A percentile compares a stretch with the other conserved stretches of the same genome.
These are phyloP conservation scores for Fusarium devonianum DNA, from an alignment of 2,329 filamentous ascomycete species.

Conservation along the genomic window DNA sequence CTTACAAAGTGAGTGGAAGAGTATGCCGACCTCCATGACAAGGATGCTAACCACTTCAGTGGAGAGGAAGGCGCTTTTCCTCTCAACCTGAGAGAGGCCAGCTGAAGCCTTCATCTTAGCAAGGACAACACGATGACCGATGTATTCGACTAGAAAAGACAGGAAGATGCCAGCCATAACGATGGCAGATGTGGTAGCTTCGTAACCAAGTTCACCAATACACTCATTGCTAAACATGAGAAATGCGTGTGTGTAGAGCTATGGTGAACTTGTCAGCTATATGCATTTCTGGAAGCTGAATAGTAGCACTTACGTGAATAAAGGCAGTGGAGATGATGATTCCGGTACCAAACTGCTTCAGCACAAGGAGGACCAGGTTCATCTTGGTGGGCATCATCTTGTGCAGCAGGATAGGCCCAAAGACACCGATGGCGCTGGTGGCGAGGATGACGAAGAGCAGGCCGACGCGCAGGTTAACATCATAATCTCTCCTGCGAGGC, in stretches of 20 bases:
- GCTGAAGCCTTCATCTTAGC: slow-evolving; percentile 44
- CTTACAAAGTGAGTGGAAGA: slow-evolving; percentile 76
- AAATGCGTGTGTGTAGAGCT: slow-evolving; percentile 76
- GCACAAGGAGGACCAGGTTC: slow-evolving; percentile 62
- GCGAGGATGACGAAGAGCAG: slow-evolving; percentile 75
- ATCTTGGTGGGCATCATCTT: slow-evolving; percentile 61
- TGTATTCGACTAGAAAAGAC: slow-evolving; percentile 75
- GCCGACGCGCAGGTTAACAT: slow-evolving; percentile 72
- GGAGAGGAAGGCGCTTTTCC: slow-evolving; percentile 40
- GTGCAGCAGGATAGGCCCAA: slow-evolving; percentile 69
- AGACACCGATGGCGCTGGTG: slow-evolving; percentile 74
- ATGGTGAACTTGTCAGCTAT: background rate
- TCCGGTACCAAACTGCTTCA: slow-evolving; percentile 79
- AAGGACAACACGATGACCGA: slow-evolving; percentile 65
- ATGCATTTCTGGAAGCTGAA: background rate
- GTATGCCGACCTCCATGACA: slow-evolving; percentile 75
- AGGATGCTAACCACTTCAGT: slow-evolving; percentile 66
- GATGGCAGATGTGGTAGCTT: slow-evolving; percentile 73
- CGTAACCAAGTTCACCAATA: slow-evolving; percentile 70
- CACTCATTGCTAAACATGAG: slow-evolving; percentile 78
- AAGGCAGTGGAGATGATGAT: slow-evolving; percentile 77
- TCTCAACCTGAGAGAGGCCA: slow-evolving; percentile 37
- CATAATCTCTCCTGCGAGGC: slow-evolving; percentile 62
- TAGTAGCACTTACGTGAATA: slow-evolving; percentile 60
- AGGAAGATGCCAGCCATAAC: slow-evolving; percentile 78